Conservation (phyloP, 1,284 basidiomycete genomes). For the Pascua sp. region DNA sequence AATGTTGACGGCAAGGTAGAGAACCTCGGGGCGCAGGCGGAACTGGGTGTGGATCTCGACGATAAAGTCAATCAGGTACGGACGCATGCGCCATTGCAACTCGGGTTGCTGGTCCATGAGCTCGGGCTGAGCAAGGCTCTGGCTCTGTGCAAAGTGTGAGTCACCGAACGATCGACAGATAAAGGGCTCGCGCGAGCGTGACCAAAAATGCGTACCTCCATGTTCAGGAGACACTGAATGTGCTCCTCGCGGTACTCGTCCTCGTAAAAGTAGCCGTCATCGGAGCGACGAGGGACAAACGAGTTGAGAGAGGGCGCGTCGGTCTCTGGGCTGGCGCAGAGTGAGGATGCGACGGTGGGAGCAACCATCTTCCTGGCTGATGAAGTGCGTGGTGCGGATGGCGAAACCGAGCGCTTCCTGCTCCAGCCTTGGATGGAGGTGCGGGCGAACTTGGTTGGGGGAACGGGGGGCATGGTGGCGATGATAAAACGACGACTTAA, state of each 20-base stretch:
- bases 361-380: conserved; percentile 18
- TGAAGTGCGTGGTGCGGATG: conserved; percentile 19
- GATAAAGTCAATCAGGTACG: conserved; percentile 96
- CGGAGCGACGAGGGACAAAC: conserved; percentile 22
- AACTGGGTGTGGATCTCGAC: conserved; percentile 98
- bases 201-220: conserved; percentile 74
- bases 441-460: conserved; percentile 38
- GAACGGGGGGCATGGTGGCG: conserved; percentile 38
- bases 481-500: background rate
- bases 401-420: conserved; percentile 42
- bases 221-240: conserved; percentile 85
- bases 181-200: background rate
- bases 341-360: background rate
- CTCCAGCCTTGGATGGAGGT: conserved; percentile 41
- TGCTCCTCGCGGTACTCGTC: conserved; percentile 95
- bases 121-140: conserved; percentile 80
- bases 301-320: background rate
- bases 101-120: conserved; percentile 99
- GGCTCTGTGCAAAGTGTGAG: conserved; percentile 56
- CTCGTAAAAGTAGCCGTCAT: conserved; percentile 59
- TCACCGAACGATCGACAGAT: background rate
- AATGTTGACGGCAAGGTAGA: conserved; percentile 97
- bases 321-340: conserved; percentile 1
- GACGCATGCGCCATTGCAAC: conserved; percentile 97
- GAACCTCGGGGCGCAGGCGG: conserved; percentile 92